These are phyloP conservation scores for Begonia loranthoides DNA, from an alignment of 306 rosid species.

Conservation along the genomic window DNA sequence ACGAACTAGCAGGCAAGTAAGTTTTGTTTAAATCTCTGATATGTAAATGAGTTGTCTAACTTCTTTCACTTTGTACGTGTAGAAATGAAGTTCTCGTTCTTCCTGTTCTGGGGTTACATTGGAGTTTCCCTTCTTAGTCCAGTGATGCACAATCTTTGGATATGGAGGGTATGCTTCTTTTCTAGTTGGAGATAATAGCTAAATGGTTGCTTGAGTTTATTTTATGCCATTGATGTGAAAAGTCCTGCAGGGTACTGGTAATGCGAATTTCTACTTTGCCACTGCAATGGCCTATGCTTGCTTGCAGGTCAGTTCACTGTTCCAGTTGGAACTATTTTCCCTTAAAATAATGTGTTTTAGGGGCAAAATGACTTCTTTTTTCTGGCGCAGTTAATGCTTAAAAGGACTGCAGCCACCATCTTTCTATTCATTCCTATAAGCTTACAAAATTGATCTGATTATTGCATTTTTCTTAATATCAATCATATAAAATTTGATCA, in stretches of 20 bases:
- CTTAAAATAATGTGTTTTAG: not conserved
- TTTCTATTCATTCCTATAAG: too few species aligned
- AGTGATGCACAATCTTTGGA: conserved; percentile 98
- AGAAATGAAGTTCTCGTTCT: conserved; percentile 87
- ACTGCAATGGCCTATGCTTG: conserved; percentile 85
- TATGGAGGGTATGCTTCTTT: conserved; percentile 73
- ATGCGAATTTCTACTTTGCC: conserved; percentile 88
- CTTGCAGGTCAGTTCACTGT: conserved; percentile 49
- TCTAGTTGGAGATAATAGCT: conserved; percentile 12
- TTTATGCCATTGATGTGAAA: conserved; percentile 7
- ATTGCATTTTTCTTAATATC: too few species aligned
- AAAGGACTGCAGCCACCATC: too few species aligned
- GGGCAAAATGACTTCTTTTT: too few species aligned
- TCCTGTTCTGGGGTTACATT: conserved; percentile 69
- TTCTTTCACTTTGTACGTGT: conserved; percentile 30
- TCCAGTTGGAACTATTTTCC: not conserved
- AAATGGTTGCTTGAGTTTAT: not conserved
- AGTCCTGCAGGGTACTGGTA: conserved; percentile 85
- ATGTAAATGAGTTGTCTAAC: not conserved
- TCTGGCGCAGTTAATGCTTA: too few species aligned
- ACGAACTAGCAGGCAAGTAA: conserved; percentile 56
- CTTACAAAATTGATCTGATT: too few species aligned
- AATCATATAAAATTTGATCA: too few species aligned
- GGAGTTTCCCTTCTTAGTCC: conserved; percentile 94
- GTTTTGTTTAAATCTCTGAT: not conserved